Evolutionary conservation across 768 basidiomycete species (phyloP), one percentile per base, ranked within the genome.

Genomic region (Steccherinum ochraceum): DNA sequence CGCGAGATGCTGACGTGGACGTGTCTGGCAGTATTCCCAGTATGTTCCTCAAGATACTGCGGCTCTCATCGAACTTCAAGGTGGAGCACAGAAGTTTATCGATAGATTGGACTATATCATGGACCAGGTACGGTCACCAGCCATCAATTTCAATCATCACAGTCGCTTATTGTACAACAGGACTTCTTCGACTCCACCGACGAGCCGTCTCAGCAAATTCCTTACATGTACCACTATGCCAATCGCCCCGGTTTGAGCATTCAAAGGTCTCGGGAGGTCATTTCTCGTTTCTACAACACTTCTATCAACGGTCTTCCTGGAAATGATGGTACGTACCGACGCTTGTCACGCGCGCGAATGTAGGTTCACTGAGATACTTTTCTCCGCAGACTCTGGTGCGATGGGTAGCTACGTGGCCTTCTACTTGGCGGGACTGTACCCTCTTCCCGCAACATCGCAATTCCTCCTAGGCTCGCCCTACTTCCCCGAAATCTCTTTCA

Each of bases 221-320:
- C 81, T 0, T 81, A 75, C 63, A 83, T 83, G 81, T 83, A 83
- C 57, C 81, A 84, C 64, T 84, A 84, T 56, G 81, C 78, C 2
- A 75, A 83, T 60, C 67, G 70, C 2, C 81, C 83, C 0, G 80
- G 80, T 2, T 61, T 77, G 18, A 83, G 80, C 60, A 80, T 80
- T 2, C 77, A 78, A 56, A 65, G 75, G 16, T 75, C 79, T 24
- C 64, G 81, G 23, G 74, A 79, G 57, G 70, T 77, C n/a, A 76
- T 83, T 46, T 71, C 78, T 1, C 61, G 75, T 51, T 76, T 67
- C 59, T 83, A 76, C 69, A 83, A 81, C 56, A 79, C 77, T 0
- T 74, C 80, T 5, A 66, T 64, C 12, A 72, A 71, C 47, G 83
- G 83, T 0, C 65, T 84, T 1, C 83, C 83, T 11, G 81, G 83